phyloP scores from a whole-genome alignment of 1,284 basidiomycete genomes.

The Sporisorium sorghi region DNA sequence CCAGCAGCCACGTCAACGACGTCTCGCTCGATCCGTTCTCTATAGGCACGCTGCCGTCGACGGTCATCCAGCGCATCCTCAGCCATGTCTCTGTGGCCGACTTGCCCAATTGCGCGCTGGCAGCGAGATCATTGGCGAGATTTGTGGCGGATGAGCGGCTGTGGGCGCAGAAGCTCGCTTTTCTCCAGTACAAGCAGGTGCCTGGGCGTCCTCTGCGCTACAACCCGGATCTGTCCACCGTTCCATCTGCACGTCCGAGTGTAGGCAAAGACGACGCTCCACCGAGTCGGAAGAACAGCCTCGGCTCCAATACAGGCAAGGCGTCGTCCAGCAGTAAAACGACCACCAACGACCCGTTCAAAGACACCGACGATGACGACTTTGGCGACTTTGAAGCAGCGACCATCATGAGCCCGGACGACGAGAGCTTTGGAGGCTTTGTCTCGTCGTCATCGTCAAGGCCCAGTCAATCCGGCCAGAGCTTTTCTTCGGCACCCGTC shows the following conservation, averaged over 20 bases:
- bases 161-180: conserved; percentile 49
- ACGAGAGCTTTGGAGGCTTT: conserved; percentile 75
- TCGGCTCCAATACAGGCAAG: conserved; percentile 1
- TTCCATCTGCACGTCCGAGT: conserved; percentile 6
- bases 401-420: conserved; percentile 30
- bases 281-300: conserved; percentile 12
- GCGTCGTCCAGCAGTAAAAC: not conserved
- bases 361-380: conserved; percentile 78
- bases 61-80: conserved; percentile 48
- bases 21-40: conserved; percentile 45
- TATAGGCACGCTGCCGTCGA: conserved; percentile 42
- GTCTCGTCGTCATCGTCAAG: conserved; percentile 56
- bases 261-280: conserved; percentile 1
- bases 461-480: conserved; percentile 22
- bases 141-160: conserved; percentile 55
- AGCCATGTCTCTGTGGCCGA: conserved; percentile 42
- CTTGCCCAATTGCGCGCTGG: conserved; percentile 40
- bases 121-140: conserved; percentile 46
- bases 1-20: conserved; percentile 21
- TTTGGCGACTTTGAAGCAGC: conserved; percentile 74
- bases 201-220: conserved; percentile 38
- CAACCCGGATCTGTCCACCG: conserved; percentile 41
- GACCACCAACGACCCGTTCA: conserved; percentile 8
- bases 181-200: conserved; percentile 47
- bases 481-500: conserved; percentile 44